These are phyloP conservation scores for Kodamaea plutei DNA, from an alignment of 1,139 yeast species.

Conservation along the genomic window DNA sequence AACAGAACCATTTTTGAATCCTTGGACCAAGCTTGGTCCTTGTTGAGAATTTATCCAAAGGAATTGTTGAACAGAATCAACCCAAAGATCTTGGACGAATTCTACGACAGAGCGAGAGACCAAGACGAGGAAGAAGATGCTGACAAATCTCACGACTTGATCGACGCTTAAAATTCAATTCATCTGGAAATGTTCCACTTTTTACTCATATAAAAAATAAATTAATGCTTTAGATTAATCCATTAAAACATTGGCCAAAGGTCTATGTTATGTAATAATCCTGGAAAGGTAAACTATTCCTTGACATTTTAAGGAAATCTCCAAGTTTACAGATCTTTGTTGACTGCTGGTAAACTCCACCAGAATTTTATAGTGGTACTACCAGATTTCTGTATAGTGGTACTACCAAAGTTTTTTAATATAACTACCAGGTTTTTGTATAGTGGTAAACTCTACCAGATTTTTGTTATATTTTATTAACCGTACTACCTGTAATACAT, in stretches of 20 bases:
- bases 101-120: conserved; percentile 82
- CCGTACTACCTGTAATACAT: not conserved
- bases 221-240: not conserved
- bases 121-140: conserved; percentile 45
- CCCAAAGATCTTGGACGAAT: conserved; percentile 92
- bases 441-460: too few relatives aligned
- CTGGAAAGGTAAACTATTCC: too few relatives aligned
- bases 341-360: too few relatives aligned
- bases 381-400: too few relatives aligned
- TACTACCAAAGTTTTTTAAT: too few relatives aligned
- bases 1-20: conserved; percentile 92
- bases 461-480: too few relatives aligned
- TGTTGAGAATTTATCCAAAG: conserved; percentile 97
- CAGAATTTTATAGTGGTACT: too few relatives aligned
- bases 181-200: conserved; percentile 1
- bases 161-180: conserved; percentile 43
- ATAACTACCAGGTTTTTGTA: too few relatives aligned
- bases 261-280: too few relatives aligned
- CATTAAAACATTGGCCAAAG: too few relatives aligned
- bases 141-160: conserved; percentile 31
- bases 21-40: conserved; percentile 96
- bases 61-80: conserved; percentile 97
- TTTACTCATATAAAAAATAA: conserved; percentile 1
- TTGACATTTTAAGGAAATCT: too few relatives aligned
- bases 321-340: too few relatives aligned